Evolutionary conservation across 2,329 filamentous ascomycete genomes (phyloP).

Genomic region (Rasamsonia emersonii): DNA sequence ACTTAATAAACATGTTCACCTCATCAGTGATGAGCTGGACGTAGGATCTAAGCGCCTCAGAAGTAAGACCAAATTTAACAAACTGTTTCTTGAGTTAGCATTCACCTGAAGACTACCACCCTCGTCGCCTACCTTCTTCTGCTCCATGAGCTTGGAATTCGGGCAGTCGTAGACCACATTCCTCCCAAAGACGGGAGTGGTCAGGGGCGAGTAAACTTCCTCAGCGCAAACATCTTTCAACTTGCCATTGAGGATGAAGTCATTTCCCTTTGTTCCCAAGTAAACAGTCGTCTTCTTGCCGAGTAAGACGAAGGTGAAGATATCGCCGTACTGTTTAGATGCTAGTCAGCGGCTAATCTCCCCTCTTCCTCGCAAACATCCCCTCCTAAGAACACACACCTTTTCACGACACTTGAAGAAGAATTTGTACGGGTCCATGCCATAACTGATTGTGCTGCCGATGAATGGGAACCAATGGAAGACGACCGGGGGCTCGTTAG

Average conservation of each 20-base stretch:
- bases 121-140: slow-evolving; percentile 63
- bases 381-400: slow-evolving; percentile 39
- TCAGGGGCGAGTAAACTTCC: slow-evolving; percentile 75
- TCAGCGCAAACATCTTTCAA: slow-evolving; percentile 83
- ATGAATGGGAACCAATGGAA: slow-evolving; percentile 63
- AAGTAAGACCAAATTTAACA: slow-evolving; percentile 56
- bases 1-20: slow-evolving; percentile 53
- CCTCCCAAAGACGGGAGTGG: slow-evolving; percentile 64
- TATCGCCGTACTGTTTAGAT: slow-evolving; percentile 63
- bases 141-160: slow-evolving; percentile 88
- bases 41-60: slow-evolving; percentile 56
- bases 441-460: slow-evolving; percentile 87
- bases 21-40: slow-evolving; percentile 70
- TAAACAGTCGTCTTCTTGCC: slow-evolving; percentile 84
- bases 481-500: slow-evolving; percentile 64
- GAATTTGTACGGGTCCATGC: slow-evolving; percentile 68
- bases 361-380: background rate
- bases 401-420: slow-evolving; percentile 61
- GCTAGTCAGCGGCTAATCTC: slow-evolving; percentile 24
- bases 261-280: slow-evolving; percentile 72
- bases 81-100: slow-evolving; percentile 33
- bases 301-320: slow-evolving; percentile 83
- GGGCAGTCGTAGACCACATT: slow-evolving; percentile 89
- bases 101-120: background rate
- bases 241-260: slow-evolving; percentile 90